Conservation (phyloP, 768 basidiomycete species). For the Calocera cornea region DNA sequence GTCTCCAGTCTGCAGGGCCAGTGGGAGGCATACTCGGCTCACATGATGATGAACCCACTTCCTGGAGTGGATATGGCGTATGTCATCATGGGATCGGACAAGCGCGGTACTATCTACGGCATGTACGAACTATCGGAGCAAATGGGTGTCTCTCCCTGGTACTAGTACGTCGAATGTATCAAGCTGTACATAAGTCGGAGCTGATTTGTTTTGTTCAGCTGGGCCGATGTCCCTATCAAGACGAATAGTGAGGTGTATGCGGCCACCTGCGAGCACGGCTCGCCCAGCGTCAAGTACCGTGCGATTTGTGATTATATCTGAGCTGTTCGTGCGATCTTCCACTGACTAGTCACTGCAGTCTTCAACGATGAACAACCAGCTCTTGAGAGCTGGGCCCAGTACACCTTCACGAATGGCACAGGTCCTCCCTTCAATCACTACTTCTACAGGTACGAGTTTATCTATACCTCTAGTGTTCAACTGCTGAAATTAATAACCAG, state of each 20-base stretch:
- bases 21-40: conserved; percentile 51
- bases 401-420: conserved; percentile 53
- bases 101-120: conserved; percentile 52
- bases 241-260: conserved; percentile 37
- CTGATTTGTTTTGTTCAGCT: conserved; percentile 17
- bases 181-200: neutral
- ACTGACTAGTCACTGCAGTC: conserved; percentile 25
- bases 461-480: neutral
- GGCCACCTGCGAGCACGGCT: conserved; percentile 35
- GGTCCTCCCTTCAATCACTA: conserved; percentile 50
- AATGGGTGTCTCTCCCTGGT: conserved; percentile 38
- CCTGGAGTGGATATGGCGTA: conserved; percentile 47
- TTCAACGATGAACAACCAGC: conserved; percentile 67
- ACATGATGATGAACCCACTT: conserved; percentile 40
- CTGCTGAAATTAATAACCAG: neutral
- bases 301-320: conserved; percentile 29
- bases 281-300: conserved; percentile 55
- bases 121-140: conserved; percentile 59
- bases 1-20: conserved; percentile 44
- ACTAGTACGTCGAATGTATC: conserved; percentile 24
- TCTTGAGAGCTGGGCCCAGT: conserved; percentile 55
- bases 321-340: neutral
- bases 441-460: conserved; percentile 43
- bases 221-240: conserved; percentile 62
- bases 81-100: conserved; percentile 55